Evolutionary conservation across 257 asterid species (phyloP).

Genomic region (Fraxinus quadrangulata): DNA sequence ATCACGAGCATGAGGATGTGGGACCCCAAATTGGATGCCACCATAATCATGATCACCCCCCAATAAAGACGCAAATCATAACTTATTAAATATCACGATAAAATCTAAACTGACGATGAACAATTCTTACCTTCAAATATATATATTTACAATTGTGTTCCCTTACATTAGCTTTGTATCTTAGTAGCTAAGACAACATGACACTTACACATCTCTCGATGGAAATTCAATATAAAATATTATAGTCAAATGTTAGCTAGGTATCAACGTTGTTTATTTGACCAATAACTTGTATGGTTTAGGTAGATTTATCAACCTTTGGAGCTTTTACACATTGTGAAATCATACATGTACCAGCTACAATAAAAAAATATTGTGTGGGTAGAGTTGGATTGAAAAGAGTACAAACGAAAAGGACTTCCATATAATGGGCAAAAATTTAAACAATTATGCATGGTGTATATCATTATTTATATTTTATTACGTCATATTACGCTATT

Average conservation of each 20-base stretch:
- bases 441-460: too few relatives aligned
- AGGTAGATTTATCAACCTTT: neutral
- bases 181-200: too few relatives aligned
- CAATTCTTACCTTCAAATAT: neutral
- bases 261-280: neutral
- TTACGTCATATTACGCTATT: too few relatives aligned
- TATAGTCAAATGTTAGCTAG: neutral
- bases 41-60: neutral
- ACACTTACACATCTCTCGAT: neutral
- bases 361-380: neutral
- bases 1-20: neutral
- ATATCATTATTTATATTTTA: too few relatives aligned
- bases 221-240: neutral
- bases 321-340: neutral
- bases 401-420: neutral
- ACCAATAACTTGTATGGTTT: neutral
- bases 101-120: too few relatives aligned
- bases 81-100: neutral
- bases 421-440: neutral
- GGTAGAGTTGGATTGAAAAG: conserved; percentile 5
- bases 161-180: too few relatives aligned
- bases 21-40: neutral
- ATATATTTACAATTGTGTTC: too few relatives aligned
- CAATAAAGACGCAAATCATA: neutral
- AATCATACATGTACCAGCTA: neutral